Evolutionary conservation across 768 basidiomycete genomes (phyloP).

Genomic region (Crassisporium funariophilum): DNA sequence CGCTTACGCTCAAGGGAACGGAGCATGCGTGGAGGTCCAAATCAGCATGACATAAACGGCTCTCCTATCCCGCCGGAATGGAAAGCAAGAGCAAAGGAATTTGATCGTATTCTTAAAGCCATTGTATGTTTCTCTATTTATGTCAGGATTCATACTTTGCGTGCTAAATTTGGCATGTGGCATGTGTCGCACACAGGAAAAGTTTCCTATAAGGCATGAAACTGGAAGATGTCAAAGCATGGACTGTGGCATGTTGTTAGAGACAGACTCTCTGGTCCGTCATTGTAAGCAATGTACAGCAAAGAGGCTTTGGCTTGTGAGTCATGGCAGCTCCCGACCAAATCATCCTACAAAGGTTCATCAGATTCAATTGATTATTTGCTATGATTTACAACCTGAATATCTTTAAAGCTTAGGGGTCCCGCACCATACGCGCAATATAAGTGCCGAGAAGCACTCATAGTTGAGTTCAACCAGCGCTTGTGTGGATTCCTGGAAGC

Average conservation of each 20-base stretch:
- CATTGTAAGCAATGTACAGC: slow-evolving; percentile 32
- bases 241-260: slow-evolving; percentile 23
- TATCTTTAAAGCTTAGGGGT: slow-evolving; percentile 17
- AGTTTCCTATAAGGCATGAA: slow-evolving; percentile 6
- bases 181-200: slow-evolving; percentile 1
- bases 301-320: slow-evolving; percentile 19
- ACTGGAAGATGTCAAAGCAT: slow-evolving; percentile 26
- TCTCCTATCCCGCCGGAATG: too few species aligned
- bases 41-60: too few species aligned
- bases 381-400: not conserved
- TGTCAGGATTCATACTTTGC: too few species aligned
- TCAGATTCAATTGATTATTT: not conserved
- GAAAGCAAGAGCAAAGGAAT: too few species aligned
- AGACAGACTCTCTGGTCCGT: slow-evolving; percentile 11
- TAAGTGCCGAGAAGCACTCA: slow-evolving; percentile 28
- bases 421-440: slow-evolving; percentile 37
- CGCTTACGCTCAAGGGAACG: too few species aligned
- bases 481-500: slow-evolving; percentile 35
- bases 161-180: too few species aligned
- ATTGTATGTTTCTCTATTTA: too few species aligned
- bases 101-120: too few species aligned
- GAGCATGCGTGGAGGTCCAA: too few species aligned
- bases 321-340: slow-evolving; percentile 2
- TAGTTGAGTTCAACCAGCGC: slow-evolving; percentile 22
- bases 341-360: not conserved